Evolutionary conservation across 148 eudicot species (phyloP), one percentile per base, ranked within the genome.

Genomic region (Heliamphora exappendiculata): DNA sequence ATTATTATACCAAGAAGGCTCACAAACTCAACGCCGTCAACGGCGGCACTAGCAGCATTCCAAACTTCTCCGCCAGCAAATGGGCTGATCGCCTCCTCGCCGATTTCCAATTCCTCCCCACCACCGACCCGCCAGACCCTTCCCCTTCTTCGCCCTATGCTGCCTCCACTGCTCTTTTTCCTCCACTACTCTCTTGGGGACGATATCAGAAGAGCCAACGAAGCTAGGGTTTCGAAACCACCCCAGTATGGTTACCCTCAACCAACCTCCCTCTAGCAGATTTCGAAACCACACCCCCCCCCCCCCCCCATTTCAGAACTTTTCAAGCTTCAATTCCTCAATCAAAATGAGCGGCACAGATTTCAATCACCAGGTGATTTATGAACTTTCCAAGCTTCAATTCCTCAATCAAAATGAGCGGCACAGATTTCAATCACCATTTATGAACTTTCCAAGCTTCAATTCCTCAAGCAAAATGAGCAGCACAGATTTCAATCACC

Each of bases 81-180:
- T 93, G 97, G 98, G 94, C 97, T 57, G 87, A 93, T 81, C 98
- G 98, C 62, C 94, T 93, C 55, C 81, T 93, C 81, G 63, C 97
- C 60, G 98, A 93, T 83, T 93, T 93, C 86, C 98, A 93, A 59
- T 92, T 92, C 81, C 83, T 87, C 60, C 93, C 93, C 29, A 72
- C 85, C 67, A 29, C n/a, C n/a, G n/a, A 76, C 54, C 49, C 79
- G 13, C 79, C 47, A 0, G 80, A 70, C 76, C 17, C 4, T 49
- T 79, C 45, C 26, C 78, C 34, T 11, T 72, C 75, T 6, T 29
- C 73, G 8, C 42, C 70, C 77, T 8, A 47, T 64, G 7, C 60
- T 72, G 31, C 81, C 49, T 50, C 81, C 64, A 20, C 76, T 82
- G 29, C 87, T 24, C 71, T 74, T 70, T 70, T 88, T 72, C 78